A percentile compares a stretch with the other conserved stretches of the same genome.
These are phyloP conservation scores for Mollisia scopiformis DNA, from an alignment of 2,329 filamentous ascomycete genomes.

Conservation along the genomic window DNA sequence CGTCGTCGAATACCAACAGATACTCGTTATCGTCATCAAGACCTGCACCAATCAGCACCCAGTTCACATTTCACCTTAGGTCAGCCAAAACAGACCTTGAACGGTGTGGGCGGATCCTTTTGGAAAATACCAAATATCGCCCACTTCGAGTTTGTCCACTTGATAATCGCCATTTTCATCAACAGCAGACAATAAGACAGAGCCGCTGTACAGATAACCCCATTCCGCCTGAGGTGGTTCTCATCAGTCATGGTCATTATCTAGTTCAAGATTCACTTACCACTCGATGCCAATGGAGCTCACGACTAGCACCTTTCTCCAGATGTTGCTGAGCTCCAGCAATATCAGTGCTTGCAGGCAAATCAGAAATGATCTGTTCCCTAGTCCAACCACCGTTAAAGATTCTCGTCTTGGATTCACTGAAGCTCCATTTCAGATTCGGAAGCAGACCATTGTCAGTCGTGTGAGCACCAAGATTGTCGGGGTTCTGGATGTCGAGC, in stretches of 20 bases:
- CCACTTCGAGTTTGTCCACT: conserved; percentile 57
- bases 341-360: conserved; percentile 68
- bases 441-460: conserved; percentile 67
- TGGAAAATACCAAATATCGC: conserved; percentile 72
- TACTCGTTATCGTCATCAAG: conserved; percentile 70
- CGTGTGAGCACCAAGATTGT: conserved; percentile 61
- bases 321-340: conserved; percentile 70
- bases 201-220: conserved; percentile 64
- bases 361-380: conserved; percentile 67
- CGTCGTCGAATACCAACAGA: conserved; percentile 67
- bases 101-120: conserved; percentile 66
- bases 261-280: conserved; percentile 42
- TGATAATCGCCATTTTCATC: conserved; percentile 62
- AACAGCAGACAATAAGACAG: conserved; percentile 61
- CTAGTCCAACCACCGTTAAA: conserved; percentile 68
- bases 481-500: conserved; percentile 65
- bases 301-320: conserved; percentile 65
- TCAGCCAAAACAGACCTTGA: conserved; percentile 43
- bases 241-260: neutral
- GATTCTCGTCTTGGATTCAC: conserved; percentile 65
- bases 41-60: conserved; percentile 31
- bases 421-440: conserved; percentile 73
- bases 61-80: neutral
- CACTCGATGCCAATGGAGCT: conserved; percentile 70
- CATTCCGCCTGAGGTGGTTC: conserved; percentile 58